phyloP scores from a whole-genome alignment of 106 monocot genomes.

The Acorus gramineus region DNA sequence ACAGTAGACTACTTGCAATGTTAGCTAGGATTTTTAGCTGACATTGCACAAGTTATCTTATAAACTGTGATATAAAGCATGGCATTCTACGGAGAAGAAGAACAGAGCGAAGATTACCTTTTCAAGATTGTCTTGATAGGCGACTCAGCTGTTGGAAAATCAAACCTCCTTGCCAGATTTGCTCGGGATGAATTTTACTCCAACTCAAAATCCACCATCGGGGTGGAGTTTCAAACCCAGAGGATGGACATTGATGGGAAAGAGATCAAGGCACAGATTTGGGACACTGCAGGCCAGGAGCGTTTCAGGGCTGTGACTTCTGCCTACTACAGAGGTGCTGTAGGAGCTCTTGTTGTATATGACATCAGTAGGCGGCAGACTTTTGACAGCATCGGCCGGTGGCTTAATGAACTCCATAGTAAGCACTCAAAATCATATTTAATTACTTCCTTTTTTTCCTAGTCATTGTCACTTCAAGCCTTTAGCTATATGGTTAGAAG shows the following conservation, averaged over 20 bases:
- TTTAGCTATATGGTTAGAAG: too few relatives aligned
- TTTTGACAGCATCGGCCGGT: slow-evolving; percentile 35
- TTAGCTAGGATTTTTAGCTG: too few relatives aligned
- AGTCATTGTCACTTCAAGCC: not conserved
- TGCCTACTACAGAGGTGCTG: slow-evolving; percentile 43
- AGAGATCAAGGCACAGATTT: slow-evolving; percentile 49
- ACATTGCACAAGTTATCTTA: too few relatives aligned
- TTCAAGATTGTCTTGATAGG: slow-evolving; percentile 41
- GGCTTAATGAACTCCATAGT: slow-evolving; percentile 39
- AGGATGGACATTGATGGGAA: slow-evolving; percentile 39
- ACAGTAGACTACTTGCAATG: too few relatives aligned
- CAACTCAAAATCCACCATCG: slow-evolving; percentile 42
- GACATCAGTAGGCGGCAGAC: slow-evolving; percentile 41
- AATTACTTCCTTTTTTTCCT: not conserved
- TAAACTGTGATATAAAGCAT: slow-evolving; percentile 1
- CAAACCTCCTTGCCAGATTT: slow-evolving; percentile 37
- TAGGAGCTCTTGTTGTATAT: slow-evolving; percentile 43
- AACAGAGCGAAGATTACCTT: slow-evolving; percentile 31
- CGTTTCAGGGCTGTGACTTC: slow-evolving; percentile 43
- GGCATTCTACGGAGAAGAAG: slow-evolving; percentile 26
- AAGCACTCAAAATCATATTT: slow-evolving; percentile 2
- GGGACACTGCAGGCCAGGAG: slow-evolving; percentile 52
- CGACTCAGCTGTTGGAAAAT: slow-evolving; percentile 44
- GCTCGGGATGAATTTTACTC: slow-evolving; percentile 39
- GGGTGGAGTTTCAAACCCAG: slow-evolving; percentile 44